Evolutionary conservation across 495 filamentous ascomycete species (phyloP).

Genomic region (Xylaria longipes): DNA sequence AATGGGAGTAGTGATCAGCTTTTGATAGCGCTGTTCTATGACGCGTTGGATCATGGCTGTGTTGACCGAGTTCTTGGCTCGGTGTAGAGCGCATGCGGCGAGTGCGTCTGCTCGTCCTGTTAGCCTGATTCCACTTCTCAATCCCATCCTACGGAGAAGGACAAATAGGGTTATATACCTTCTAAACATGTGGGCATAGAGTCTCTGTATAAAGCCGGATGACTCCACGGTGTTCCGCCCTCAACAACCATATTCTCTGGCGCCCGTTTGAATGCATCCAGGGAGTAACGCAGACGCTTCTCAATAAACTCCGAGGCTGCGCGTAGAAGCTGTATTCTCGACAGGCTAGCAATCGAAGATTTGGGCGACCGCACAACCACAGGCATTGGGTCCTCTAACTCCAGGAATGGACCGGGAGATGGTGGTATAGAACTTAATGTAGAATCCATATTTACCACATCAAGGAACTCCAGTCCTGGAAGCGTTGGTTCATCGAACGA

Average conservation of each 20-base stretch:
- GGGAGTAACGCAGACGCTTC: slow-evolving; percentile 51
- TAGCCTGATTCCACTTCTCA: background rate
- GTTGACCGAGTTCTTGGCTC: slow-evolving; percentile 55
- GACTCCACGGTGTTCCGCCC: slow-evolving; percentile 57
- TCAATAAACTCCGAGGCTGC: slow-evolving; percentile 32
- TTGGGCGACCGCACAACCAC: background rate
- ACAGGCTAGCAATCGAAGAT: background rate
- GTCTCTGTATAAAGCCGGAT: slow-evolving; percentile 52
- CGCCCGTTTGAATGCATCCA: slow-evolving; percentile 49
- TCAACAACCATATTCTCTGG: slow-evolving; percentile 56
- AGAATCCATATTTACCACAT: background rate
- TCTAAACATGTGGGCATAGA: slow-evolving; percentile 56
- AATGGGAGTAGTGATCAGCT: slow-evolving; percentile 44
- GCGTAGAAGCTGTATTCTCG: slow-evolving; percentile 14
- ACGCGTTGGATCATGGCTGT: slow-evolving; percentile 49
- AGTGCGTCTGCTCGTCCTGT: slow-evolving; percentile 48
- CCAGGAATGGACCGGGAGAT: background rate
- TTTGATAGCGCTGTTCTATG: slow-evolving; percentile 46
- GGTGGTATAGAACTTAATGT: background rate
- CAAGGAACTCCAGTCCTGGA: slow-evolving; percentile 16
- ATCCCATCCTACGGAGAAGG: background rate
- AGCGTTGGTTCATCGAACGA: slow-evolving; percentile 16
- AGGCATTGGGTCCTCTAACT: slow-evolving; percentile 14
- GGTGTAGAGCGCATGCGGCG: slow-evolving; percentile 56
- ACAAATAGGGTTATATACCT: slow-evolving; percentile 39